phyloP scores from a whole-genome alignment of 768 basidiomycete species.

The Cyathus striatus region DNA sequence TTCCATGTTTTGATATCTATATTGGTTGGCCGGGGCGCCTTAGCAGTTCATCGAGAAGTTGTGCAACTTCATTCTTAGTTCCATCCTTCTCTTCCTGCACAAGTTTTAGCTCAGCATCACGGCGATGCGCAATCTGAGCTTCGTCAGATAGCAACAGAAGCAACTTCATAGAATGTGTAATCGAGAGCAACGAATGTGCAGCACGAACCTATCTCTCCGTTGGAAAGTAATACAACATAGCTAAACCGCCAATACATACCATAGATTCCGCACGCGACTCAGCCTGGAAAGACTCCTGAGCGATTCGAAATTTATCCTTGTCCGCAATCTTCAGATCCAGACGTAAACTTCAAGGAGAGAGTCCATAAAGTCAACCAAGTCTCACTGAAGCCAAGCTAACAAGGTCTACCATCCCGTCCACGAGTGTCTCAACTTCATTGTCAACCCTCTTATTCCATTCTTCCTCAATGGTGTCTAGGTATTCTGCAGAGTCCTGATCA shows the following conservation, averaged over 20 bases:
- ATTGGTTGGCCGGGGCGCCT: too few relatives aligned
- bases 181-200: constrained; percentile 83
- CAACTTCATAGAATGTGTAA: constrained; percentile 91
- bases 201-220: constrained; percentile 71
- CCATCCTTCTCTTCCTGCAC: constrained; percentile 64
- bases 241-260: constrained; percentile 50
- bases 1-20: too few relatives aligned
- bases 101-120: constrained; percentile 73
- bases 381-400: constrained; percentile 82
- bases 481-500: constrained; percentile 73
- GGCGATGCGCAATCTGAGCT: constrained; percentile 73
- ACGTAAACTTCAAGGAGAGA: background rate
- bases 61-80: constrained; percentile 56
- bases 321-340: constrained; percentile 56
- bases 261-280: constrained; percentile 85
- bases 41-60: constrained; percentile 60
- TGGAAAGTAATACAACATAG: too few relatives aligned
- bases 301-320: constrained; percentile 85
- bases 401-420: constrained; percentile 91
- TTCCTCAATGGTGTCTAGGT: constrained; percentile 79
- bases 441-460: constrained; percentile 95
- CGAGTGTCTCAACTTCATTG: constrained; percentile 79
- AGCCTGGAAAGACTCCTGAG: constrained; percentile 83
- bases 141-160: constrained; percentile 86
- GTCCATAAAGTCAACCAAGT: background rate